These are phyloP conservation scores for Petasospora fabianii DNA, from an alignment of 1,139 yeast species.

Conservation along the genomic window DNA sequence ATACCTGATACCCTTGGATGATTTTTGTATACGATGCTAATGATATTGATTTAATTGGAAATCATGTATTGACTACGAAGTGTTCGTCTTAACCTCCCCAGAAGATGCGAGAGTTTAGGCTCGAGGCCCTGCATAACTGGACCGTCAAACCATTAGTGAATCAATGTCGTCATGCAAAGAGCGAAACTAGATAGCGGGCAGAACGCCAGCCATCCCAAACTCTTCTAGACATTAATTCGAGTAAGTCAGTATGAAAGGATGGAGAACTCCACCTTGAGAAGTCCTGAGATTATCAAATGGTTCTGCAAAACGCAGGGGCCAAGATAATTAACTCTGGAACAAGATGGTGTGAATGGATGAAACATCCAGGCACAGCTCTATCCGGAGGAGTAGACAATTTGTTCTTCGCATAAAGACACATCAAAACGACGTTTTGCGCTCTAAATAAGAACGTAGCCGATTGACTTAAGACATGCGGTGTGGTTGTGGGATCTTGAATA, in stretches of 20 bases:
- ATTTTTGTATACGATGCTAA: too few relatives aligned
- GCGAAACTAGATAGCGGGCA: slow-evolving; percentile 3
- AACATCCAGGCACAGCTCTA: slow-evolving; percentile 6
- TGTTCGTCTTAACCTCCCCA: background rate
- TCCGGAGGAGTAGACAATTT: slow-evolving; percentile 3
- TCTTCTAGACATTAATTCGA: background rate
- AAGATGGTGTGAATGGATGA: slow-evolving; percentile 3
- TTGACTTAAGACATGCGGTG: slow-evolving; percentile 40
- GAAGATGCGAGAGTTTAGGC: background rate
- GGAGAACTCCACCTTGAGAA: background rate
- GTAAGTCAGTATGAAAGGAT: background rate
- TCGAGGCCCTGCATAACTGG: background rate
- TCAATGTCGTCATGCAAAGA: slow-evolving; percentile 1
- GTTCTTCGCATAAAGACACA: slow-evolving; percentile 43
- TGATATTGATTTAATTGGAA: too few relatives aligned
- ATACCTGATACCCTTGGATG: too few relatives aligned
- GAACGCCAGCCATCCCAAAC: slow-evolving; percentile 9
- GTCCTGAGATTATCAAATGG: too few relatives aligned
- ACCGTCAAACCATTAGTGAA: background rate
- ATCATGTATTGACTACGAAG: too few relatives aligned
- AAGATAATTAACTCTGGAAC: slow-evolving; percentile 1
- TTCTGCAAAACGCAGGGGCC: slow-evolving; percentile 15
- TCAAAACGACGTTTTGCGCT: slow-evolving; percentile 32
- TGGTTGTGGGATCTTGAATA: background rate
- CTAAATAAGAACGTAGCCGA: slow-evolving; percentile 23